Conservation (phyloP, 192 early-diverging fungal species). For the Glomus cerebriforme region DNA sequence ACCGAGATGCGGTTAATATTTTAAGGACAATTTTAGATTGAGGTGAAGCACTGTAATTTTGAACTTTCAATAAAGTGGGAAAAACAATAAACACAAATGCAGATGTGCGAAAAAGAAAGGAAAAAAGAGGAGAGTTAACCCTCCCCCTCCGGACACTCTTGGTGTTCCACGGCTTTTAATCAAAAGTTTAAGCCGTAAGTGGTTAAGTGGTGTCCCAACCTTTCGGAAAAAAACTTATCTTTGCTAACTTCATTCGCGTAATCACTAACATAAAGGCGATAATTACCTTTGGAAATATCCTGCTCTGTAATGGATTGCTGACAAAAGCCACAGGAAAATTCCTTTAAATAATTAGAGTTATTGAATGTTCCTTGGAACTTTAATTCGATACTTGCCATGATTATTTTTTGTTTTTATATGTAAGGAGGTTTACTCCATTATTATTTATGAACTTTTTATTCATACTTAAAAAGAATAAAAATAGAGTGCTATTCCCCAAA, state of each 20-base stretch:
- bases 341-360: conserved; percentile 16
- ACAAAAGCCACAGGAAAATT: conserved; percentile 14
- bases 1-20: no score
- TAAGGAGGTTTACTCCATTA: conserved; percentile 24
- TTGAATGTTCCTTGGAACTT: conserved; percentile 7
- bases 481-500: conserved; percentile 4
- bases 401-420: conserved; percentile 21
- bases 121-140: background rate
- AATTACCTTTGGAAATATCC: conserved; percentile 15
- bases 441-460: conserved; percentile 30
- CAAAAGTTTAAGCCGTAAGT: conserved; percentile 24
- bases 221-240: conserved; percentile 2
- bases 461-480: background rate
- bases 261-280: conserved; percentile 23
- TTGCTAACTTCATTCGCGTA: conserved; percentile 13
- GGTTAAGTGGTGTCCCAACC: conserved; percentile 17
- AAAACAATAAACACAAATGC: conserved; percentile 20
- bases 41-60: no score
- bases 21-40: no score
- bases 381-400: conserved; percentile 32
- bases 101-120: conserved; percentile 20
- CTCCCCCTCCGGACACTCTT: conserved; percentile 14
- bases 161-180: conserved; percentile 19
- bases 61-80: no score
- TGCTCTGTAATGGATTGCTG: conserved; percentile 9